Percentiles rank a stretch among this genome's conserved stretches.
These are phyloP conservation scores for Plenodomus tracheiphilus DNA, from an alignment of 2,329 filamentous ascomycete species.

Conservation along the genomic window DNA sequence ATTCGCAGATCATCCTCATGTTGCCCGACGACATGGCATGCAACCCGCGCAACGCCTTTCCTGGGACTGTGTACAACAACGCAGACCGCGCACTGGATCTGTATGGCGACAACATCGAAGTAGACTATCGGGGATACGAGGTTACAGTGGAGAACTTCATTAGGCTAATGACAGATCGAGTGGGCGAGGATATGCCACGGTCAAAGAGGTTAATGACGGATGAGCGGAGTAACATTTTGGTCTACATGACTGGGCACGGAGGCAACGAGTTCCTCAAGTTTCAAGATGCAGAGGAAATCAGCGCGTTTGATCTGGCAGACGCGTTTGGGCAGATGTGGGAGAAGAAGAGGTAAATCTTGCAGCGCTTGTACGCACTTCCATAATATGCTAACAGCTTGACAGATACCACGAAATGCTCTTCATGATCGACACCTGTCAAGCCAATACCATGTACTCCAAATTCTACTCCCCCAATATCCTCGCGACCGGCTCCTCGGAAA, in stretches of 20 bases:
- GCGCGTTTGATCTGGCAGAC: constrained; percentile 91
- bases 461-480: constrained; percentile 99
- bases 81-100: constrained; percentile 93
- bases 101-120: constrained; percentile 98
- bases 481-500: constrained; percentile 92
- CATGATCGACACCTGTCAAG: constrained; percentile 99
- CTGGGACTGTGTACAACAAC: constrained; percentile 97
- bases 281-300: constrained; percentile 96
- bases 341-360: constrained; percentile 79
- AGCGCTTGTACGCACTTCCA: background rate
- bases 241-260: constrained; percentile 99
- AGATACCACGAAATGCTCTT: constrained; percentile 97
- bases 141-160: constrained; percentile 99
- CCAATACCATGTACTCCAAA: constrained; percentile 98
- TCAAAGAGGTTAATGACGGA: constrained; percentile 94
- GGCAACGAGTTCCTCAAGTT: constrained; percentile 99
- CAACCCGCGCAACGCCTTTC: constrained; percentile 97
- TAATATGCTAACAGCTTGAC: constrained; percentile 1
- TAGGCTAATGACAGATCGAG: constrained; percentile 87
- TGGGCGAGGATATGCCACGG: constrained; percentile 90
- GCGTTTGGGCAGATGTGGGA: constrained; percentile 99
- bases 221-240: constrained; percentile 92
- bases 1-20: constrained; percentile 99
- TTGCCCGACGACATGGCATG: constrained; percentile 99
- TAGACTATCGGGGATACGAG: constrained; percentile 97